Conservation (phyloP, 1,284 basidiomycete genomes). For the Papiliotrema terrestris region DNA sequence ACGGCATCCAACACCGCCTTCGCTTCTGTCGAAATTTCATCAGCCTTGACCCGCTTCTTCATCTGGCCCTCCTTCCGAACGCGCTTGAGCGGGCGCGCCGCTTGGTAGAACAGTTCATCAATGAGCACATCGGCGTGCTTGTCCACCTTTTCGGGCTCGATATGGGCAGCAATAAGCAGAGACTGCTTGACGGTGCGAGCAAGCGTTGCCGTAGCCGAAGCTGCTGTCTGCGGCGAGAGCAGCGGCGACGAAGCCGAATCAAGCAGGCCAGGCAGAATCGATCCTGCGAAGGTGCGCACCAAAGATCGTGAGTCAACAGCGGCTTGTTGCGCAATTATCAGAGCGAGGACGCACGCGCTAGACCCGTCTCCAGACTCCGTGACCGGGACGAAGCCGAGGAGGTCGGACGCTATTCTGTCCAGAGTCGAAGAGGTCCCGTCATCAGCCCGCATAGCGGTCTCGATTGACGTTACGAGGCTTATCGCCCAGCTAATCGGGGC, state of each 20-base stretch:
- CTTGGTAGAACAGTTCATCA: slow-evolving; percentile 26
- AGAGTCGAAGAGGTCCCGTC: background rate
- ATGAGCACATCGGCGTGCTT: slow-evolving; percentile 11
- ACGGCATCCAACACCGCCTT: slow-evolving; percentile 10
- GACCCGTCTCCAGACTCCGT: background rate
- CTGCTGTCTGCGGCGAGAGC: background rate
- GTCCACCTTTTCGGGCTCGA: background rate
- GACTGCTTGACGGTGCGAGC: background rate
- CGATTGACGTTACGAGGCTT: background rate
- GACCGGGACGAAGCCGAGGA: background rate
- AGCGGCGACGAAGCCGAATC: background rate
- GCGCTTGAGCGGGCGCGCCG: slow-evolving; percentile 1
- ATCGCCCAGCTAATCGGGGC: too few species aligned
- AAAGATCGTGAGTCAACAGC: background rate
- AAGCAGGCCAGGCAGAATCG: background rate
- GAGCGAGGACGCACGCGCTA: background rate
- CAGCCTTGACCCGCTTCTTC: background rate
- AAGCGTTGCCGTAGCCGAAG: background rate
- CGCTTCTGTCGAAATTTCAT: slow-evolving; percentile 4
- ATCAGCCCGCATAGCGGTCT: background rate
- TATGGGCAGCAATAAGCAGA: slow-evolving; percentile 1
- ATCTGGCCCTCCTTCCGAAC: background rate
- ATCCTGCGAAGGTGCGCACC: background rate
- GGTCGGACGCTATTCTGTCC: background rate
- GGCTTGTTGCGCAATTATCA: background rate